Percentiles rank a stretch among this genome's conserved stretches.
These are phyloP conservation scores for Aquanectria penicillioides DNA, from an alignment of 2,329 filamentous ascomycete species.

Conservation along the genomic window DNA sequence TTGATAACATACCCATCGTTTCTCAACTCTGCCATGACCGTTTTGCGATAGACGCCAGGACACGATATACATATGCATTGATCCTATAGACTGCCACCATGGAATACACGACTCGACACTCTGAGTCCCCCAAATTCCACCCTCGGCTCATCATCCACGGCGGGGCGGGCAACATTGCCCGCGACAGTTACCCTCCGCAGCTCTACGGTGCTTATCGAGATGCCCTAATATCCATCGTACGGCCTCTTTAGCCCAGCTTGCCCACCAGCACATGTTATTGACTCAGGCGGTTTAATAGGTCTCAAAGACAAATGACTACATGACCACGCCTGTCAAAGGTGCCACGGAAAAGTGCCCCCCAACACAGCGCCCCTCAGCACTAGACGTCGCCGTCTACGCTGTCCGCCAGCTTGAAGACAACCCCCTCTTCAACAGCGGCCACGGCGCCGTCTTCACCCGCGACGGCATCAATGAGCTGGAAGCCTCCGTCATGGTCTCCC, in stretches of 20 bases:
- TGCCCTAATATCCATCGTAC: conserved; percentile 70
- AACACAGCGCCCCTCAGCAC: conserved; percentile 58
- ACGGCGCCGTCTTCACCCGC: conserved; percentile 86
- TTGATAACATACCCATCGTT: too few species aligned
- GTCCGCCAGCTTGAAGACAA: conserved; percentile 82
- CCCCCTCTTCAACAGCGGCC: conserved; percentile 84
- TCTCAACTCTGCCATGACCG: too few species aligned
- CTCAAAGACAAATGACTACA: conserved; percentile 57
- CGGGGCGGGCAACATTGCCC: conserved; percentile 76
- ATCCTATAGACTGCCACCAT: too few species aligned
- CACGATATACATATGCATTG: too few species aligned
- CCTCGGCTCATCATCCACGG: conserved; percentile 77
- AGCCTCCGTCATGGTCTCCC: conserved; percentile 85
- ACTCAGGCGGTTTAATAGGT: conserved; percentile 52
- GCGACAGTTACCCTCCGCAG: conserved; percentile 65
- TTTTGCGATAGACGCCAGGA: too few species aligned
- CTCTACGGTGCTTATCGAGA: conserved; percentile 67
- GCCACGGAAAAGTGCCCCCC: conserved; percentile 18
- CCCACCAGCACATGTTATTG: too few species aligned
- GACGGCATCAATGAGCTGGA: conserved; percentile 88
- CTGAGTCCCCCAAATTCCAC: conserved; percentile 43
- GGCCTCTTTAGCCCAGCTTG: conserved; percentile 3
- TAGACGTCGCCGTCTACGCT: conserved; percentile 80
- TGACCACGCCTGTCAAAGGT: conserved; percentile 48
- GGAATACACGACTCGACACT: conserved; percentile 50